phyloP scores from a whole-genome alignment of 2,329 filamentous ascomycete species.

The Cladosporium cucumerinum region DNA sequence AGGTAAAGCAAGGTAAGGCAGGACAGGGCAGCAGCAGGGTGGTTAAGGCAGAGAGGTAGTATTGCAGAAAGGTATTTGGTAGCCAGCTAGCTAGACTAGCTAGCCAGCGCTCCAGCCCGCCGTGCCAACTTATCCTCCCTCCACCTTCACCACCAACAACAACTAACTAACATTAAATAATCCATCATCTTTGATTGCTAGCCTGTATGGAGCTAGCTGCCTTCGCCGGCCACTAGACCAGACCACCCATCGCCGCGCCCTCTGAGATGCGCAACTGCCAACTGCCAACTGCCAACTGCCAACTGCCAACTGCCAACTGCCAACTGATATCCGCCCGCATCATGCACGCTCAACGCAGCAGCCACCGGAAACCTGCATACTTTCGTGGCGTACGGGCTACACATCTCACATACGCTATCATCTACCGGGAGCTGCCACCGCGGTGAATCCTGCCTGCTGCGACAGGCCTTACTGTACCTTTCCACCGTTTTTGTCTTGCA shows the following conservation, averaged over 20 bases:
- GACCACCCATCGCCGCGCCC: slow-evolving; percentile 2
- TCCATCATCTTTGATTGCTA: background rate
- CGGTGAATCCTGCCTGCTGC: too few species aligned
- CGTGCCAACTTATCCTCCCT: slow-evolving; percentile 3
- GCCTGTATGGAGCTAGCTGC: background rate
- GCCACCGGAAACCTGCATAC: background rate
- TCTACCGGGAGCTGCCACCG: background rate
- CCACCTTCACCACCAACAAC: background rate
- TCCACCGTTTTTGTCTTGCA: background rate
- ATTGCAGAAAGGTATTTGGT: background rate
- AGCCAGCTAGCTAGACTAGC: background rate
- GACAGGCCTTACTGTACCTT: too few species aligned
- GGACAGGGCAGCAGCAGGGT: background rate
- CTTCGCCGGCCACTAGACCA: background rate
- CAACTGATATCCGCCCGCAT: background rate
- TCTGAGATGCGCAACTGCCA: background rate
- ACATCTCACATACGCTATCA: background rate
- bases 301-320: too few species aligned
- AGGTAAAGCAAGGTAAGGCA: background rate
- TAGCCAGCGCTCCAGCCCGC: slow-evolving; percentile 5
- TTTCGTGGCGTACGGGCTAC: slow-evolving; percentile 3
- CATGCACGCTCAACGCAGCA: background rate
- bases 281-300: background rate
- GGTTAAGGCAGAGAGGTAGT: background rate
- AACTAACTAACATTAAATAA: background rate